Base-by-base conservation (phyloP, 2,329 filamentous ascomycete genomes). In the Didymella arachidicola region DNA sequence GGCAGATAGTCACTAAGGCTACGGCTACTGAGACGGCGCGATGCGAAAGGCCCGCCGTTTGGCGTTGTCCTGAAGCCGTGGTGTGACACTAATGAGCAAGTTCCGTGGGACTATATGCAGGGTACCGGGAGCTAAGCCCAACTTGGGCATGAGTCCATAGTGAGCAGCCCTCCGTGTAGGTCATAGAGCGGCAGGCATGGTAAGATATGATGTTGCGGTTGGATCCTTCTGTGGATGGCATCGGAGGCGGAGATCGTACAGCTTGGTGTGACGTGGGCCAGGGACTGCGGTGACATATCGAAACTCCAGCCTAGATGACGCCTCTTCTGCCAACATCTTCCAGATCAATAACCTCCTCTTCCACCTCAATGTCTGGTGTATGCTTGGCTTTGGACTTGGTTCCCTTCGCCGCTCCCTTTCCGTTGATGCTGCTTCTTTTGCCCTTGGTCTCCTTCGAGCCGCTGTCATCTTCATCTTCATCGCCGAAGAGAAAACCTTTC, bases 401-500 rank as follows among this genome's bases (percentile, higher is more conserved):
- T 4, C 61, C 62, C 30, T 67, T 69, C 1, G 43, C 36, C 11
- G 63, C 36, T 1, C 49, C 46, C 45, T 71, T 74, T 8, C 66
- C 55, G 25, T 62, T 61, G 19, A 61, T 52, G 41, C 67, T 70
- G 8, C 68, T 67, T 60, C 66, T 65, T 52, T 62, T 64, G 27
- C 50, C 58, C 55, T 68, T 70, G 7, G 59, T 57, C 4, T 67
- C 63, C 36, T 63, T 63, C 16, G 48, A 39, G 30, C 46, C 65
- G 27, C 51, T 51, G 1, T 69, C 70, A n/a, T 69, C 72, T n/a
- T 74, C 74, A 8, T 78, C 75, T 12, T 77, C 74, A n/a, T 78
- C 76, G 4, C 77, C 77, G 53, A 79, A 79, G 26, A 79, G 55
- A 44, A 78, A 79, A 1, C 75, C 76, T 52, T 76, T 78, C 6